Conservation (phyloP, 495 filamentous ascomycete genomes). For the Peziza echinospora region DNA sequence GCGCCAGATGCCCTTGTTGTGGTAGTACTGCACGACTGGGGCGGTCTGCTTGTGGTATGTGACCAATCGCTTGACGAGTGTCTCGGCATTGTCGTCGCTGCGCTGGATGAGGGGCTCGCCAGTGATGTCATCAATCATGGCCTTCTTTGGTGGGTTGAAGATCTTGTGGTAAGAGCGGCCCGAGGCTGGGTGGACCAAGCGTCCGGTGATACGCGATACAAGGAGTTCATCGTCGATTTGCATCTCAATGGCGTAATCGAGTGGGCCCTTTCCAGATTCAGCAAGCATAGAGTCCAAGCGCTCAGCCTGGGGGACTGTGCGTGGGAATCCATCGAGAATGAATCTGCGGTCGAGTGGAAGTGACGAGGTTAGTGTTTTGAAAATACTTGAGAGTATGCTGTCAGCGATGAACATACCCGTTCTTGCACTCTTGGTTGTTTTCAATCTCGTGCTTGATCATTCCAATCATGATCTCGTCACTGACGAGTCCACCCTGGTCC, state of each 20-base stretch:
- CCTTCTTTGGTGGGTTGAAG: slow-evolving; percentile 91
- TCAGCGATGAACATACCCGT: slow-evolving; percentile 54
- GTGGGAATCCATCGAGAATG: slow-evolving; percentile 96
- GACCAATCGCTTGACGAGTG: slow-evolving; percentile 76
- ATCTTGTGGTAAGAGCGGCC: slow-evolving; percentile 92
- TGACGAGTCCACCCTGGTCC: slow-evolving; percentile 92
- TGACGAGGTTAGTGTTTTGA: neutral
- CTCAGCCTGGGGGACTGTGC: slow-evolving; percentile 86
- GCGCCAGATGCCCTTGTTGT: slow-evolving; percentile 90
- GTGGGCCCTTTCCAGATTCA: slow-evolving; percentile 29
- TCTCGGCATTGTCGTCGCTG: slow-evolving; percentile 92
- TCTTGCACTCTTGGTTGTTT: slow-evolving; percentile 84
- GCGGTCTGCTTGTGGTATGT: slow-evolving; percentile 90
- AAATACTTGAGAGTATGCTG: slow-evolving; percentile 3
- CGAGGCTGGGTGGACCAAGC: slow-evolving; percentile 80
- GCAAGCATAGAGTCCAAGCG: slow-evolving; percentile 84
- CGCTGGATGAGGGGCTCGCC: slow-evolving; percentile 94
- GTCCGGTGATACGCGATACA: slow-evolving; percentile 88
- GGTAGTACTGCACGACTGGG: slow-evolving; percentile 87
- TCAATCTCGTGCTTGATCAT: slow-evolving; percentile 98
- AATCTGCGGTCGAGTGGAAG: slow-evolving; percentile 35
- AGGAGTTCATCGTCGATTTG: slow-evolving; percentile 89
- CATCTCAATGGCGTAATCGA: slow-evolving; percentile 86
- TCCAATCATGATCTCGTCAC: slow-evolving; percentile 95
- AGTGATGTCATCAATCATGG: slow-evolving; percentile 91